Percentiles rank a stretch among this genome's conserved stretches.
phyloP scores from a whole-genome alignment of 2,329 filamentous ascomycete species.

The Dichotomopilus funicola region DNA sequence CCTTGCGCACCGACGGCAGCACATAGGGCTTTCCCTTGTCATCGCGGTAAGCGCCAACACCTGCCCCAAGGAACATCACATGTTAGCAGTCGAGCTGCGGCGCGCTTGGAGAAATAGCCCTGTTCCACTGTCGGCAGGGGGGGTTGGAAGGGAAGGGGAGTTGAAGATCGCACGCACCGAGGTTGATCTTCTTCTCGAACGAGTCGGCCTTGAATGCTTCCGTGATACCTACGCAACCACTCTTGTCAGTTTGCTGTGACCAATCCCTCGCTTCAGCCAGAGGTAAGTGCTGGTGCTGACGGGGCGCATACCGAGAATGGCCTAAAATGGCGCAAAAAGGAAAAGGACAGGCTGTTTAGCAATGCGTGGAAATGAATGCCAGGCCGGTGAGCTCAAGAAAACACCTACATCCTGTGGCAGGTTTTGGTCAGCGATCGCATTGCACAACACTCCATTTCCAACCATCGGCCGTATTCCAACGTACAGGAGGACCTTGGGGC shows the following conservation, averaged over 20 bases:
- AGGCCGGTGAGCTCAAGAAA: not conserved
- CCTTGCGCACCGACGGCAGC: conserved; percentile 82
- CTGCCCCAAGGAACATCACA: conserved; percentile 33
- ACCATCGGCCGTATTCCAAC: conserved; percentile 32
- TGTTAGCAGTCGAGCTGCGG: conserved; percentile 7
- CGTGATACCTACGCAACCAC: conserved; percentile 62
- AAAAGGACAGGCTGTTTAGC: conserved; percentile 15
- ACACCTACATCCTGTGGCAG: conserved; percentile 21
- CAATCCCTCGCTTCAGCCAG: not conserved
- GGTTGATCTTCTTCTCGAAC: conserved; percentile 94
- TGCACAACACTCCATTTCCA: conserved; percentile 6
- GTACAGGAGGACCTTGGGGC: conserved; percentile 87
- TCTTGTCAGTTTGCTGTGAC: conserved; percentile 23
- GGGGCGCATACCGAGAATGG: conserved; percentile 61
- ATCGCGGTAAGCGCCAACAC: conserved; percentile 96
- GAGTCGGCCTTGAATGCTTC: conserved; percentile 98
- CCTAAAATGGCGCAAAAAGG: conserved; percentile 39
- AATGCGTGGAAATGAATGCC: not conserved
- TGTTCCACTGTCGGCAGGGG: not conserved
- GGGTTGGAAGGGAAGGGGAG: not conserved
- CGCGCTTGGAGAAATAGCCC: not conserved
- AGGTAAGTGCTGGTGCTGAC: not conserved
- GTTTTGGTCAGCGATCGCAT: conserved; percentile 9
- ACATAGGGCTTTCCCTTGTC: conserved; percentile 98
- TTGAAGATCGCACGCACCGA: conserved; percentile 51